Percentiles rank a stretch among this genome's conserved stretches.
These are phyloP conservation scores for Vaccinium macrocarpon DNA, from an alignment of 148 eudicot genomes.

Conservation along the genomic window DNA sequence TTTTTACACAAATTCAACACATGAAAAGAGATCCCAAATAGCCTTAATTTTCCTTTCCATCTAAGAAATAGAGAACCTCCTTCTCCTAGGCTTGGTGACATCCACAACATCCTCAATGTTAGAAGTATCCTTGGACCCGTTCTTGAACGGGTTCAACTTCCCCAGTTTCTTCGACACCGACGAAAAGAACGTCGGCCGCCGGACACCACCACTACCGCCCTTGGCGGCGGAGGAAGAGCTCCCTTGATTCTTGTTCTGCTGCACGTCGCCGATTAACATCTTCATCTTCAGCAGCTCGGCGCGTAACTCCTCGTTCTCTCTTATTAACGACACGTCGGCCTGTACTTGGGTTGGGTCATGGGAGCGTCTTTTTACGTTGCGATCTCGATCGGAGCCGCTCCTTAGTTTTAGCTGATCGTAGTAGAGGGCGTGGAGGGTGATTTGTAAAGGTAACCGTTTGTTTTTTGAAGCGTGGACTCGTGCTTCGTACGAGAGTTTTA, in stretches of 20 bases:
- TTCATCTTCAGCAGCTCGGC: slow-evolving; percentile 79
- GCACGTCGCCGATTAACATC: slow-evolving; percentile 55
- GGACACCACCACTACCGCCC: slow-evolving; percentile 1
- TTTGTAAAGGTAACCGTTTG: slow-evolving; percentile 84
- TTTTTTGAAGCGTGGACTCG: slow-evolving; percentile 91
- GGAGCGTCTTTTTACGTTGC: slow-evolving; percentile 20
- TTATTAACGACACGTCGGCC: slow-evolving; percentile 60
- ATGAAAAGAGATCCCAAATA: slow-evolving; percentile 1
- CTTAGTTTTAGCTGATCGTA: slow-evolving; percentile 76
- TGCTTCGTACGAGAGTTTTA: slow-evolving; percentile 86
- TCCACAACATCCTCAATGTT: slow-evolving; percentile 64
- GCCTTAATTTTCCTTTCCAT: not conserved
- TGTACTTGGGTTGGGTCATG: slow-evolving; percentile 43
- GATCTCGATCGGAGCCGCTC: slow-evolving; percentile 52
- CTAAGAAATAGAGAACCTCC: slow-evolving; percentile 88
- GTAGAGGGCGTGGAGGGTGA: slow-evolving; percentile 86
- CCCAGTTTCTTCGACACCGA: slow-evolving; percentile 84
- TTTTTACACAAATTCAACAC: not conserved
- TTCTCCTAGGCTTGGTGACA: slow-evolving; percentile 74
- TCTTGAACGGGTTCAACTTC: slow-evolving; percentile 83
- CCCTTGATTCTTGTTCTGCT: slow-evolving; percentile 41
- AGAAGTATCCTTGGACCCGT: slow-evolving; percentile 88
- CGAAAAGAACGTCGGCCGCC: slow-evolving; percentile 66
- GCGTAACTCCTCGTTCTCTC: slow-evolving; percentile 68
- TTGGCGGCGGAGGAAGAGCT: slow-evolving; percentile 24